Conservation (phyloP, 805 yeast genomes). For the Saccharomycopsis olivae region DNA sequence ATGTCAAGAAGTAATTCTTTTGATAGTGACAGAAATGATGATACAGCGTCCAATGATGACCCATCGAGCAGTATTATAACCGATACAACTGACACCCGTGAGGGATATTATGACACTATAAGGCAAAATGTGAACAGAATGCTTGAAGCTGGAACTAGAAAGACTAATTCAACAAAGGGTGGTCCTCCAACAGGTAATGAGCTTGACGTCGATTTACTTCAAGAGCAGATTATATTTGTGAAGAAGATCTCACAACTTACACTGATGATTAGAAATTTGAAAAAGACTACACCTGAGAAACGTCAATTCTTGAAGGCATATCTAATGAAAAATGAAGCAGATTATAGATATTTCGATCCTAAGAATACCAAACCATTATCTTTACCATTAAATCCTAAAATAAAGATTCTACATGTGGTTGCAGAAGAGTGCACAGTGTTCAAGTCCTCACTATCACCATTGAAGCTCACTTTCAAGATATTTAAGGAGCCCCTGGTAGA, state of each 20-base stretch:
- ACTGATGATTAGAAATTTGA: constrained; percentile 46
- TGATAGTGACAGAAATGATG: constrained; percentile 7
- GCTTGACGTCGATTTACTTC: constrained; percentile 15
- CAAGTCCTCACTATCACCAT: constrained; percentile 83
- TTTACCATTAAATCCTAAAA: constrained; percentile 76
- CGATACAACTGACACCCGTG: neutral
- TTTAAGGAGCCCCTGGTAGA: neutral
- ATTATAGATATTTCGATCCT: constrained; percentile 24
- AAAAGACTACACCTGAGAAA: constrained; percentile 69
- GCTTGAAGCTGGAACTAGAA: neutral
- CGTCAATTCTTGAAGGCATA: constrained; percentile 50
- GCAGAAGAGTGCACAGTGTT: constrained; percentile 80
- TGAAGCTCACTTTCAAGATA: constrained; percentile 71
- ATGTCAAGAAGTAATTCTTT: constrained; percentile 10
- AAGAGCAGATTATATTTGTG: constrained; percentile 58
- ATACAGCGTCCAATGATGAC: constrained; percentile 2
- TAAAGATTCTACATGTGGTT: constrained; percentile 61
- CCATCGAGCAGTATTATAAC: neutral
- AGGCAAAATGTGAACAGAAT: constrained; percentile 3
- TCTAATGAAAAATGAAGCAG: constrained; percentile 31
- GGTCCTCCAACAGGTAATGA: constrained; percentile 20
- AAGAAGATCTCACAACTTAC: constrained; percentile 56
- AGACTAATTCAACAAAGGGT: neutral
- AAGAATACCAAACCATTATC: constrained; percentile 44
- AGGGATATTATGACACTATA: neutral